phyloP scores from a whole-genome alignment of 495 filamentous ascomycete genomes.

The Penicillium parvum region DNA sequence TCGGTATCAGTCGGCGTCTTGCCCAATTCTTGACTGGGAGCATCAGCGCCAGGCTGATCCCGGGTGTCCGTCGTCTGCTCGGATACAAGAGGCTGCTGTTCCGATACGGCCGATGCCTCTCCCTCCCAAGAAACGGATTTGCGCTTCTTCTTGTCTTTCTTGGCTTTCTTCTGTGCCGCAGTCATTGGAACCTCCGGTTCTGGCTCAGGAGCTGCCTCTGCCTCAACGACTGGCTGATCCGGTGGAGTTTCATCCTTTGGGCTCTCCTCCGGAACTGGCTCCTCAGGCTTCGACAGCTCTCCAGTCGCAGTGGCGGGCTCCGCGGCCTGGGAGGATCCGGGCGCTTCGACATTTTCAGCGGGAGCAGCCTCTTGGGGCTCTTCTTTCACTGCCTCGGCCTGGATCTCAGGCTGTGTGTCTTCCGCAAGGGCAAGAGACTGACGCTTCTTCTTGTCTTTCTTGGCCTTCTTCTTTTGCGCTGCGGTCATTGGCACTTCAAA shows the following conservation, averaged over 20 bases:
- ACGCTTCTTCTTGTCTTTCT: slow-evolving; percentile 24
- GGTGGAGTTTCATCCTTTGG: neutral
- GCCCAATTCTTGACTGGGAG: slow-evolving; percentile 1
- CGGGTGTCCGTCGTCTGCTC: neutral
- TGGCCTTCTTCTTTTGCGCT: slow-evolving; percentile 11
- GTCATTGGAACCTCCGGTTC: slow-evolving; percentile 12
- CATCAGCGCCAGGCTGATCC: neutral
- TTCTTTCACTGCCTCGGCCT: slow-evolving; percentile 12
- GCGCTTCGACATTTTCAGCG: too few species aligned
- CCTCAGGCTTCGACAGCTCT: slow-evolving; percentile 1
- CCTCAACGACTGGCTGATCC: neutral
- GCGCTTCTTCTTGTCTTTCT: slow-evolving; percentile 35
- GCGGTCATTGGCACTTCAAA: slow-evolving; percentile 15
- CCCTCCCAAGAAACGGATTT: slow-evolving; percentile 16
- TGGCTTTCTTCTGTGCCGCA: slow-evolving; percentile 25
- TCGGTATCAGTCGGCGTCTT: neutral
- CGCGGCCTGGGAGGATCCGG: too few species aligned
- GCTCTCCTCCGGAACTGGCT: slow-evolving; percentile 1
- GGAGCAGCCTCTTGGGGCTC: neutral
- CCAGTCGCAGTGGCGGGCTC: neutral
- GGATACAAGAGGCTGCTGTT: neutral
- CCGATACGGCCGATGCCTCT: neutral
- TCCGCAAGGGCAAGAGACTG: slow-evolving; percentile 22
- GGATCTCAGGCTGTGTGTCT: slow-evolving; percentile 1
- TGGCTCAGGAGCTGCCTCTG: slow-evolving; percentile 4